These are phyloP conservation scores for Metroxylon sagu DNA, from an alignment of 176 grass and related monocot genomes.

Conservation along the genomic window DNA sequence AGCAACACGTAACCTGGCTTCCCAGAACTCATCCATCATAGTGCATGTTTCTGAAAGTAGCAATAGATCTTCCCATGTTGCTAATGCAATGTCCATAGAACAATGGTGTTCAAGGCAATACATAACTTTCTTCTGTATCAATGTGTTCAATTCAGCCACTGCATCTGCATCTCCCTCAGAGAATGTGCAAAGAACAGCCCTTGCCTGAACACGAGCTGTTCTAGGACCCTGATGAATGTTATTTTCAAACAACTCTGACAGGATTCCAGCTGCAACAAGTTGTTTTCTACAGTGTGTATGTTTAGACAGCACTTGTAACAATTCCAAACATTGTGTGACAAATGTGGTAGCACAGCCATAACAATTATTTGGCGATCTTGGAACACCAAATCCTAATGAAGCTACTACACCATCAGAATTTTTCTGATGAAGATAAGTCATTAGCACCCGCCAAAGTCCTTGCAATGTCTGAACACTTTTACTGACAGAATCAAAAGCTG, in stretches of 20 bases:
- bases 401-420: constrained; percentile 44
- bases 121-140: constrained; percentile 96
- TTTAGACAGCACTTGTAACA: constrained; percentile 89
- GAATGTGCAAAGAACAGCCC: constrained; percentile 78
- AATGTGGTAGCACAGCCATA: constrained; percentile 91
- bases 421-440: constrained; percentile 87
- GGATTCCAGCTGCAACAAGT: constrained; percentile 71
- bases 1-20: constrained; percentile 72
- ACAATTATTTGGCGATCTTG: constrained; percentile 77
- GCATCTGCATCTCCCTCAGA: constrained; percentile 90
- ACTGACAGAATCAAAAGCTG: constrained; percentile 96
- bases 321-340: constrained; percentile 84
- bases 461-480: constrained; percentile 96
- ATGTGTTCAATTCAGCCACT: constrained; percentile 64
- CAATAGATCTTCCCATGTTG: constrained; percentile 88
- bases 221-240: constrained; percentile 93
- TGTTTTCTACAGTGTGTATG: constrained; percentile 78
- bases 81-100: constrained; percentile 81
- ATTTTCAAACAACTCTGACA: constrained; percentile 93
- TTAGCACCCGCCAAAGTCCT: constrained; percentile 71
- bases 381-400: constrained; percentile 44
- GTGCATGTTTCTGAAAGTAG: constrained; percentile 84
- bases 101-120: constrained; percentile 97
- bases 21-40: constrained; percentile 92
- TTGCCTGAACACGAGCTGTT: constrained; percentile 57